Percentiles rank a stretch among this genome's conserved stretches.
phyloP scores from a whole-genome alignment of 208 protist genomes.

The Acanthamoeba royreba region DNA sequence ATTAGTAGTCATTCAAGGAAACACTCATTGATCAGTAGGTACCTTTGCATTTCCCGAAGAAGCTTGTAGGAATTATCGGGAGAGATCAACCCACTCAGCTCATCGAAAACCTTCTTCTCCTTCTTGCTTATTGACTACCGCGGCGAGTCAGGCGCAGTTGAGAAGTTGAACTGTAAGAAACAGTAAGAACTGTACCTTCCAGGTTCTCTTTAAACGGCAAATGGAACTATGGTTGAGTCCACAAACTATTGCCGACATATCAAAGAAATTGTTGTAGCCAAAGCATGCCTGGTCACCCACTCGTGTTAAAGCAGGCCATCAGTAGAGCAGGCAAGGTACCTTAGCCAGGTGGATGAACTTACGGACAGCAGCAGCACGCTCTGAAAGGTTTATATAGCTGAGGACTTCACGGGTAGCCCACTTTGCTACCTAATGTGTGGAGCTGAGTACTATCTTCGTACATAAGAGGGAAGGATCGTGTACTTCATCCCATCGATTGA shows the following conservation, averaged over 20 bases:
- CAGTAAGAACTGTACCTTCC: not conserved
- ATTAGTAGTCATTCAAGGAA: no score
- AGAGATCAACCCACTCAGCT: not conserved
- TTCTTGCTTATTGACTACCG: not conserved
- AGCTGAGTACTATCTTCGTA: no score
- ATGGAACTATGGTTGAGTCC: conserved; percentile 22
- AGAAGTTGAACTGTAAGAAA: not conserved
- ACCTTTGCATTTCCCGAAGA: not conserved
- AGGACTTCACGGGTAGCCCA: not conserved
- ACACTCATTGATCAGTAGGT: not conserved
- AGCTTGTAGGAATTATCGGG: conserved; percentile 42
- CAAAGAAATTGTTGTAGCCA: conserved; percentile 46
- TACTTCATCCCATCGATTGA: conserved; percentile 11
- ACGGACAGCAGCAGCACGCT: not conserved
- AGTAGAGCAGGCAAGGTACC: not conserved
- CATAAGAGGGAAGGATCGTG: no score
- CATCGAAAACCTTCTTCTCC: not conserved
- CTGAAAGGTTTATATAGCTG: not conserved
- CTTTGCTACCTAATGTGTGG: conserved; percentile 19
- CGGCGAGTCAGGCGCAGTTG: not conserved
- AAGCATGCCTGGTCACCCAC: not conserved
- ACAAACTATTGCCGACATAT: conserved; percentile 40
- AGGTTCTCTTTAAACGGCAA: not conserved
- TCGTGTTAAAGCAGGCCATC: not conserved
- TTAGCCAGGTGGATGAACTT: not conserved